Conservation (phyloP, 225 moss, liverwort and hornwort species). For the Climacium dendroides region DNA sequence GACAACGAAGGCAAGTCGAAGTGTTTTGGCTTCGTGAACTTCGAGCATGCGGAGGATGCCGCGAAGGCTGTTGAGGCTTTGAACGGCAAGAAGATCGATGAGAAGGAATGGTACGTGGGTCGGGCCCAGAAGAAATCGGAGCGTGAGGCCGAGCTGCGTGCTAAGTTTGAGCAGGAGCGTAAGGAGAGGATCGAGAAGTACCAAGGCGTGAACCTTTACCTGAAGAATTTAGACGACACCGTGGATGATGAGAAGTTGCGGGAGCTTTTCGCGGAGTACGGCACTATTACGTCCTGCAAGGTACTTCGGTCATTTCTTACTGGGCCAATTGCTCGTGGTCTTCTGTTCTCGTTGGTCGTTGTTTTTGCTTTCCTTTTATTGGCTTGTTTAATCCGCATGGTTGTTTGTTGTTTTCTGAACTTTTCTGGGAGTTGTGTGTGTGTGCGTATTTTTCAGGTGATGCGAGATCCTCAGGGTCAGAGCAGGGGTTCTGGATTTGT, state of each 20-base stretch:
- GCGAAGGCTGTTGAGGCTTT: slow-evolving; percentile 71
- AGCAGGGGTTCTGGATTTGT: slow-evolving; percentile 96
- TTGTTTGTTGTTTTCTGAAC: not conserved
- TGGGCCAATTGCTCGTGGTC: fast-evolving
- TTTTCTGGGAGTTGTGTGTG: not conserved
- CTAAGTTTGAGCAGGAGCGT: slow-evolving; percentile 91
- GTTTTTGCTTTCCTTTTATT: not conserved
- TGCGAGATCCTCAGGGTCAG: slow-evolving; percentile 90
- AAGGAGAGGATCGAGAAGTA: slow-evolving; percentile 98
- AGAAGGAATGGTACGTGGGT: slow-evolving; percentile 93
- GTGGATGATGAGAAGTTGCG: slow-evolving; percentile 88
- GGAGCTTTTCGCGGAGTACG: slow-evolving; percentile 82
- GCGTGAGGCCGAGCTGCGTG: slow-evolving; percentile 87
- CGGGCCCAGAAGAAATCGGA: slow-evolving; percentile 94
- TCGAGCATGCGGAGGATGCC: slow-evolving; percentile 84
- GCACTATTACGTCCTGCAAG: slow-evolving; percentile 90
- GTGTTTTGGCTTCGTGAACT: slow-evolving; percentile 96
- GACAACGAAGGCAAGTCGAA: slow-evolving; percentile 95
- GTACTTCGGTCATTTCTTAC: not conserved
- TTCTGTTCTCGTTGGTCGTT: not conserved
- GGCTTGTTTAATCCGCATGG: fast-evolving
- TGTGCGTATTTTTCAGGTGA: slow-evolving; percentile 36
- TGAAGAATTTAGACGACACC: slow-evolving; percentile 89
- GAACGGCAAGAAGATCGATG: slow-evolving; percentile 84
- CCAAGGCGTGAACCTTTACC: slow-evolving; percentile 87